Percentiles rank a stretch among this genome's conserved stretches.
Evolutionary conservation across 345 rosid species (phyloP).

Genomic region (Salix suchowensis): DNA sequence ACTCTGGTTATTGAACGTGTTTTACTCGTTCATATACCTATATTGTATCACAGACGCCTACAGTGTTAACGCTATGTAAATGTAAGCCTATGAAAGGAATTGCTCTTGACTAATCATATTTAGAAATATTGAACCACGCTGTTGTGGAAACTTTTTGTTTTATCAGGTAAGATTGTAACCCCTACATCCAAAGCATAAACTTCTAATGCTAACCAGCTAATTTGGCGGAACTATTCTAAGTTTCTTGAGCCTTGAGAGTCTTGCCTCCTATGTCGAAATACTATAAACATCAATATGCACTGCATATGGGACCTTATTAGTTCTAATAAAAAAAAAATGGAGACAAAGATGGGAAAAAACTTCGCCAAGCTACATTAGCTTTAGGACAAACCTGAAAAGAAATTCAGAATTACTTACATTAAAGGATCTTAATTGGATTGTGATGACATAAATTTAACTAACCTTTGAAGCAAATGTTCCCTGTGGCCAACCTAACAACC

Average conservation of each 20-base stretch:
- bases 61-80: too few species aligned
- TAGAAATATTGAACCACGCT: not conserved
- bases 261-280: not conserved
- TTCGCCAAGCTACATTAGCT: too few species aligned
- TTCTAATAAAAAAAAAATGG: too few species aligned
- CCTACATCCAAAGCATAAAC: not conserved
- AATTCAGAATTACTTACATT: not conserved
- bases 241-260: not conserved
- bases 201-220: not conserved
- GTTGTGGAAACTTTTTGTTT: not conserved
- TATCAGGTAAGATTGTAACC: not conserved
- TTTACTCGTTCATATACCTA: too few species aligned
- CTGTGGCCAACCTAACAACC: conserved; percentile 90
- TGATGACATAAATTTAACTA: conserved; percentile 10
- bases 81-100: not conserved
- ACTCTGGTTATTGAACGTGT: too few species aligned
- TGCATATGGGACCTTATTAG: too few species aligned
- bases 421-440: not conserved
- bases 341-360: too few species aligned
- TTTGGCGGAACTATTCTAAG: not conserved
- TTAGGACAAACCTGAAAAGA: too few species aligned
- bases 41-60: too few species aligned
- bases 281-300: too few species aligned
- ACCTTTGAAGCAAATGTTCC: conserved; percentile 97
- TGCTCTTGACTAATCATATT: not conserved